Evolutionary conservation across 768 basidiomycete genomes (phyloP).

Genomic region (Porphyrellus cyaneotinctus): DNA sequence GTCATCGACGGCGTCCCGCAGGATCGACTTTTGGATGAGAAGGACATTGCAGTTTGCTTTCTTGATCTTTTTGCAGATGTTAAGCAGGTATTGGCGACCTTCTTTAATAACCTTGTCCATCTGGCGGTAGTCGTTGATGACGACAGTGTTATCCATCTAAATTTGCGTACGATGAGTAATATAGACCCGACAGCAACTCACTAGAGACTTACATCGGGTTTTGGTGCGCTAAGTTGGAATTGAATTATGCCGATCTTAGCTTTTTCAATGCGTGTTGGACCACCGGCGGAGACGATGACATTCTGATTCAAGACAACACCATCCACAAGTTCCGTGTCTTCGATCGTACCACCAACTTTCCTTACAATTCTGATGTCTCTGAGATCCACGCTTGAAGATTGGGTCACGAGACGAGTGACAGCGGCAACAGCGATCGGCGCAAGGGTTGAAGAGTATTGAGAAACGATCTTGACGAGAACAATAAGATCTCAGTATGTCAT

Average conservation of each 20-base stretch:
- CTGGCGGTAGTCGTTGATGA: conserved; percentile 98
- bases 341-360: conserved; percentile 98
- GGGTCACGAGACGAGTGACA: conserved; percentile 86
- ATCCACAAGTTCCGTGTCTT: conserved; percentile 95
- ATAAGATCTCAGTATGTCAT: conserved; percentile 6
- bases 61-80: conserved; percentile 98
- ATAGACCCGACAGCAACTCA: not conserved
- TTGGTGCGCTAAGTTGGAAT: conserved; percentile 96
- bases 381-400: conserved; percentile 93
- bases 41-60: conserved; percentile 99
- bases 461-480: conserved; percentile 71
- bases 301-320: conserved; percentile 98
- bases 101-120: conserved; percentile 99
- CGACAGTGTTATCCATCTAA: conserved; percentile 99
- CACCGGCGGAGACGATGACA: conserved; percentile 84
- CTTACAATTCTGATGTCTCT: conserved; percentile 95
- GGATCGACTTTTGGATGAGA: conserved; percentile 98
- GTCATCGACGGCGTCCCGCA: conserved; percentile 98
- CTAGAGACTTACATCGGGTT: conserved; percentile 76
- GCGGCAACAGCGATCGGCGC: conserved; percentile 99
- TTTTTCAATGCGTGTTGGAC: conserved; percentile 93
- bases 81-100: conserved; percentile 95
- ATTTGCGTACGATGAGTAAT: not conserved
- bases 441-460: conserved; percentile 96
- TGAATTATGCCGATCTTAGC: conserved; percentile 98